A percentile compares a stretch with the other conserved stretches of the same genome.
Evolutionary conservation across 805 yeast species (phyloP).

Genomic region (Starmerella apis): DNA sequence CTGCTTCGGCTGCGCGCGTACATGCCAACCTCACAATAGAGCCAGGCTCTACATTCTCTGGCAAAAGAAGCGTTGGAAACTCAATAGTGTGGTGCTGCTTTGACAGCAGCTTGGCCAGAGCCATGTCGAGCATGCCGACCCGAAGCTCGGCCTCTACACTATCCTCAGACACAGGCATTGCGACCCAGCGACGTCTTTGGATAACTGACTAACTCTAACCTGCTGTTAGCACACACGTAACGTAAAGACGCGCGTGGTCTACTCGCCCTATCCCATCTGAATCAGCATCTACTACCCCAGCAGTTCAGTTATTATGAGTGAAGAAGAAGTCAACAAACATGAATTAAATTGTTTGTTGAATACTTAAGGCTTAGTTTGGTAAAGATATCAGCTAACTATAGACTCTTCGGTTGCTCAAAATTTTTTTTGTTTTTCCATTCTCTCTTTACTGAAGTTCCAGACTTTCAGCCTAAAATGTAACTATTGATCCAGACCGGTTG

Average conservation of each 20-base stretch:
- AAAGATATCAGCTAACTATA: too few species aligned
- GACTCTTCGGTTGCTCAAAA: too few species aligned
- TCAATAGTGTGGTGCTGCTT: constrained; percentile 89
- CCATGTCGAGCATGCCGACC: constrained; percentile 92
- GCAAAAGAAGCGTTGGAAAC: constrained; percentile 88
- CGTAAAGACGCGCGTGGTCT: neutral
- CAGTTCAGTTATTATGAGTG: neutral
- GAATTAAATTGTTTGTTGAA: too few species aligned
- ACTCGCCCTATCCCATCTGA: constrained; percentile 1
- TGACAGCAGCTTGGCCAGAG: constrained; percentile 80
- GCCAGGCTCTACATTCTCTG: constrained; percentile 85
- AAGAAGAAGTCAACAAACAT: too few species aligned
- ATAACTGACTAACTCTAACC: constrained; percentile 1
- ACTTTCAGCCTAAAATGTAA: too few species aligned
- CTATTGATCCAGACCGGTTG: too few species aligned
- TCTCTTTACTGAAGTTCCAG: neutral
- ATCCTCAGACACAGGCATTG: constrained; percentile 16
- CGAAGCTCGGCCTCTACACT: constrained; percentile 82
- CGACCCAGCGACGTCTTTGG: neutral
- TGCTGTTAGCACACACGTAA: neutral
- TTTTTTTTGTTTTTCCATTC: too few species aligned
- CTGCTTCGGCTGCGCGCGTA: constrained; percentile 62
- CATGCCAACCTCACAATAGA: constrained; percentile 79
- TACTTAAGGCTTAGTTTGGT: too few species aligned
- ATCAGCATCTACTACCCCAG: neutral